phyloP scores from a whole-genome alignment of 2,329 filamentous ascomycete species.

The Magnaporthiopsis rhizophila region DNA sequence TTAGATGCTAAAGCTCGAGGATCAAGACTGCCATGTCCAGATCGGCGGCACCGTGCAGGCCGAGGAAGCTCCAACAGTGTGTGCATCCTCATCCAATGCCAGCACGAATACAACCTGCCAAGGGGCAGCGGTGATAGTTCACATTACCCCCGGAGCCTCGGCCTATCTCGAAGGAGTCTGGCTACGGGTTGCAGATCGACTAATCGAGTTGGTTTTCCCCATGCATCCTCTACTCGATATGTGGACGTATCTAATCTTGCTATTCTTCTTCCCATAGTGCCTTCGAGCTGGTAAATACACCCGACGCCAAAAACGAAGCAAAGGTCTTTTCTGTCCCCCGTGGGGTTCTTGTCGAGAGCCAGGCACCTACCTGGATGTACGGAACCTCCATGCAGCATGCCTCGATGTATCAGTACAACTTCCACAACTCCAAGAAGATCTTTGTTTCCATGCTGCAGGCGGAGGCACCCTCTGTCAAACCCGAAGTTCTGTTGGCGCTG shows the following conservation, averaged over 20 bases:
- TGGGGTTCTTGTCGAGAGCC: slow-evolving; percentile 21
- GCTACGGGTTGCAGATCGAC: slow-evolving; percentile 62
- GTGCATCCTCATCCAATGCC: slow-evolving; percentile 33
- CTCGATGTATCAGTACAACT: slow-evolving; percentile 39
- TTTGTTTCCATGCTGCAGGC: slow-evolving; percentile 38
- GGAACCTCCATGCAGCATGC: slow-evolving; percentile 39
- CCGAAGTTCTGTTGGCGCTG: slow-evolving; percentile 32
- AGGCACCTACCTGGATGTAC: slow-evolving; percentile 22
- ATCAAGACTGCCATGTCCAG: slow-evolving; percentile 55
- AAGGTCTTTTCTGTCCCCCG: slow-evolving; percentile 24
- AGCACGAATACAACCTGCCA: slow-evolving; percentile 47
- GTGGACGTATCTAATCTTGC: background rate
- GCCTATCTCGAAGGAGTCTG: slow-evolving; percentile 48
- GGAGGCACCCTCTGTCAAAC: slow-evolving; percentile 34
- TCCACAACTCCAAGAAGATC: slow-evolving; percentile 35
- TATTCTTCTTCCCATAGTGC: background rate
- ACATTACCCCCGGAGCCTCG: slow-evolving; percentile 33
- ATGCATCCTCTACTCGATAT: background rate
- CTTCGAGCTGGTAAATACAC: background rate
- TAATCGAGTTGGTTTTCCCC: slow-evolving; percentile 4
- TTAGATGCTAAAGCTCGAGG: background rate
- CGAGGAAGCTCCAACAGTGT: slow-evolving; percentile 52
- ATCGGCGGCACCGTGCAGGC: slow-evolving; percentile 65
- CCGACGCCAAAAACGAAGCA: slow-evolving; percentile 17
- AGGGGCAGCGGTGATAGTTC: slow-evolving; percentile 46